Evolutionary conservation across 345 rosid species (phyloP).

Genomic region (Luvunga scandens): DNA sequence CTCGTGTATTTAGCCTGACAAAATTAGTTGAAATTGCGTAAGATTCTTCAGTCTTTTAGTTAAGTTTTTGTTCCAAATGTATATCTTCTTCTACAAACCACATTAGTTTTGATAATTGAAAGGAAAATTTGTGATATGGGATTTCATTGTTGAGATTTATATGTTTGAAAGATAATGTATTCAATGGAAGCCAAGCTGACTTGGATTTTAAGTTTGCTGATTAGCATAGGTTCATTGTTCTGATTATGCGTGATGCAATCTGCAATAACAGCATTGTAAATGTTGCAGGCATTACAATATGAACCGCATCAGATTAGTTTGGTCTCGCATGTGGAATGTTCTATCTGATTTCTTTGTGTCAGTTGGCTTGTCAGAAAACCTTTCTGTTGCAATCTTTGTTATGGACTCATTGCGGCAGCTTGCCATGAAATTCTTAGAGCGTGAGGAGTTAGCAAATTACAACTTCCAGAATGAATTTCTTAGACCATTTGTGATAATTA

Average conservation of each 20-base stretch:
- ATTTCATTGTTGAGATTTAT: background rate
- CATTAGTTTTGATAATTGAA: background rate
- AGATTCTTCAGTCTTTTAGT: slow-evolving; percentile 30
- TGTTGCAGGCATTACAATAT: slow-evolving; percentile 91
- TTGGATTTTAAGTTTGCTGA: background rate
- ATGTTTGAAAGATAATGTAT: background rate
- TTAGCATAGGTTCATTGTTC: background rate
- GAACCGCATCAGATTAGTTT: slow-evolving; percentile 95
- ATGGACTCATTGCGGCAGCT: slow-evolving; percentile 98
- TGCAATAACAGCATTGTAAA: slow-evolving; percentile 7
- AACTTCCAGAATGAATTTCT: slow-evolving; percentile 96
- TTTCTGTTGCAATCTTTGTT: slow-evolving; percentile 93
- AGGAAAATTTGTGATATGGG: background rate
- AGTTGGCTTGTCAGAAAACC: slow-evolving; percentile 94
- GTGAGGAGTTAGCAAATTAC: slow-evolving; percentile 95
- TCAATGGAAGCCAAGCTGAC: background rate
- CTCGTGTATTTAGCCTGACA: slow-evolving; percentile 97
- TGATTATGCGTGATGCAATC: background rate
- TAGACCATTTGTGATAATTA: slow-evolving; percentile 88
- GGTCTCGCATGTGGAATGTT: slow-evolving; percentile 96
- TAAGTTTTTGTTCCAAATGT: background rate
- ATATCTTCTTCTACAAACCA: background rate
- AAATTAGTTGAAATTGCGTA: slow-evolving; percentile 97
- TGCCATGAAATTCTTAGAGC: slow-evolving; percentile 95
- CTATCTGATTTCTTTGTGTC: slow-evolving; percentile 93